Evolutionary conservation across 108 stramenopile species (phyloP).

Genomic region (Hondaea fermentalgiana): DNA sequence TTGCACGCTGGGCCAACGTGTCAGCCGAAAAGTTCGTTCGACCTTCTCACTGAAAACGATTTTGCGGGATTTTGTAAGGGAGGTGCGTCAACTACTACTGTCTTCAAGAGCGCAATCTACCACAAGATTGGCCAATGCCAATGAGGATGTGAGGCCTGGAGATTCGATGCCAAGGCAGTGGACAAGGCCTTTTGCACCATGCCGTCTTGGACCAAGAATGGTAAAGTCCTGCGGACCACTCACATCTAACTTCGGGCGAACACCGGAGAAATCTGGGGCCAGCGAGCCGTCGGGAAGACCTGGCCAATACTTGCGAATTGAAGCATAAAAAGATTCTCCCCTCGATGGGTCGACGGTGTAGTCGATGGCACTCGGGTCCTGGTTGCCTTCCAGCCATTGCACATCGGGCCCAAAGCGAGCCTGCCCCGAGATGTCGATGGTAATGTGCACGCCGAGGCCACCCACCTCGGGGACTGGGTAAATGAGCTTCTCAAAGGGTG

Average conservation of each 20-base stretch:
- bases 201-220: not conserved
- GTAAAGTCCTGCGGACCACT: slow-evolving; percentile 11
- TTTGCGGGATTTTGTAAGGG: too few species aligned
- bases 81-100: too few species aligned
- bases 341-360: slow-evolving; percentile 32
- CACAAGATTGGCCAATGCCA: slow-evolving; percentile 17
- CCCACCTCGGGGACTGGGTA: slow-evolving; percentile 44
- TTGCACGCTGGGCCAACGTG: too few species aligned
- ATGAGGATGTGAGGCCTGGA: slow-evolving; percentile 24
- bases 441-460: slow-evolving; percentile 45
- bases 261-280: slow-evolving; percentile 13
- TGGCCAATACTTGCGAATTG: slow-evolving; percentile 23
- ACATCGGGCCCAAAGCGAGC: slow-evolving; percentile 48
- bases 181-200: slow-evolving; percentile 8
- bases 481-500: slow-evolving; percentile 35
- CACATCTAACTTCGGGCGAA: slow-evolving; percentile 9
- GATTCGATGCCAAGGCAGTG: slow-evolving; percentile 23
- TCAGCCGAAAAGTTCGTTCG: too few species aligned
- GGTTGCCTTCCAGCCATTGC: slow-evolving; percentile 24
- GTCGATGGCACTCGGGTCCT: slow-evolving; percentile 8
- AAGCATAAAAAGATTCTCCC: not conserved
- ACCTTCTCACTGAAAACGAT: too few species aligned
- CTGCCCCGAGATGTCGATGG: slow-evolving; percentile 35
- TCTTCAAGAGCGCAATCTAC: not conserved
- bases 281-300: not conserved